A percentile compares a stretch with the other conserved stretches of the same genome.
These are phyloP conservation scores for Microdochium nivale DNA, from an alignment of 2,329 filamentous ascomycete species.

Conservation along the genomic window DNA sequence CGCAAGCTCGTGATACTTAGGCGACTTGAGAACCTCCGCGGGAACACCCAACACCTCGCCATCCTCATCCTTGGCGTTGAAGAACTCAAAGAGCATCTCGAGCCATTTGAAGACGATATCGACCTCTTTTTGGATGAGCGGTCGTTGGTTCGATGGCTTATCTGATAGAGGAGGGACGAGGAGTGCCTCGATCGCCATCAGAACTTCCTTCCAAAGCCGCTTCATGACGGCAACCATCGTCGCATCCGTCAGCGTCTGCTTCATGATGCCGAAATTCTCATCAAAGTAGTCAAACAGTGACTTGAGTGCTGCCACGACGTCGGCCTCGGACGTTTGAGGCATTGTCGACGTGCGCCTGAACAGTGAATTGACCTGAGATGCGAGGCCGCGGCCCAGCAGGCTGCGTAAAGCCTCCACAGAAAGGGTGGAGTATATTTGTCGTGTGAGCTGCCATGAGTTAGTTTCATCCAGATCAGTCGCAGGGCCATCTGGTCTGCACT, in stretches of 20 bases:
- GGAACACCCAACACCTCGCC: constrained; percentile 81
- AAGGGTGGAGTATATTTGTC: constrained; percentile 84
- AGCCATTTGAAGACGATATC: constrained; percentile 96
- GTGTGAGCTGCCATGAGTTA: constrained; percentile 55
- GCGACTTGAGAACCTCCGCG: constrained; percentile 84
- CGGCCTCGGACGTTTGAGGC: constrained; percentile 55
- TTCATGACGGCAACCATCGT: constrained; percentile 99
- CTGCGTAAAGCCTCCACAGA: constrained; percentile 72
- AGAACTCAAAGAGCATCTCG: constrained; percentile 83
- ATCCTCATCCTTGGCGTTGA: constrained; percentile 84
- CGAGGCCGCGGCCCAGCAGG: constrained; percentile 62
- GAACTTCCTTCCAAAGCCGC: constrained; percentile 92
- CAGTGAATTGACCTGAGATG: constrained; percentile 35
- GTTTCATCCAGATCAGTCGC: constrained; percentile 7
- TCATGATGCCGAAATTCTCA: constrained; percentile 99
- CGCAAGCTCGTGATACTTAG: constrained; percentile 96
- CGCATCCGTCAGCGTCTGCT: constrained; percentile 83
- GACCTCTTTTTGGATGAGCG: constrained; percentile 77
- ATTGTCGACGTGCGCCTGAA: constrained; percentile 38
- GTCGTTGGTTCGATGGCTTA: constrained; percentile 80
- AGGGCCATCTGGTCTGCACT: constrained; percentile 8
- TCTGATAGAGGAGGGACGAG: constrained; percentile 92
- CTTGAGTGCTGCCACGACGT: constrained; percentile 73
- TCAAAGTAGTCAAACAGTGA: constrained; percentile 92
- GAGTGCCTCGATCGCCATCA: constrained; percentile 82